Conservation (phyloP, 495 filamentous ascomycete species). For the Penicillium cataractarum region DNA sequence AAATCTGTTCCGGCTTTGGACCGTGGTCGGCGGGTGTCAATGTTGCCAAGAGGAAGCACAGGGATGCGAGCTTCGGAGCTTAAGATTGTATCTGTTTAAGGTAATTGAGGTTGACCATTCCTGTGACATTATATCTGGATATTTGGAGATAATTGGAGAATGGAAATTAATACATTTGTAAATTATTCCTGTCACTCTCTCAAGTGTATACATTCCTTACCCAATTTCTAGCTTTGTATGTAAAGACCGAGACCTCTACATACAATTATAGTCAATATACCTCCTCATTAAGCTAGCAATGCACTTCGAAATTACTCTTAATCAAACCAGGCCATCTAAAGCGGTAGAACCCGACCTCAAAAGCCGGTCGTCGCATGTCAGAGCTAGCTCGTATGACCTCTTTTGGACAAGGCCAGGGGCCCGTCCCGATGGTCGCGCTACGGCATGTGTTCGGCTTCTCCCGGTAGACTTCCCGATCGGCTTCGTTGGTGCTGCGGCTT, state of each 20-base stretch:
- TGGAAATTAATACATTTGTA: not conserved
- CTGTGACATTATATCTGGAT: not conserved
- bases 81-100: not conserved
- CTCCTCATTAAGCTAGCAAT: not conserved
- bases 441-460: conserved; percentile 20
- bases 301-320: not conserved
- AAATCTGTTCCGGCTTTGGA: conserved; percentile 22
- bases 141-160: not conserved
- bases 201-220: too few species aligned
- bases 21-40: not conserved
- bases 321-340: not conserved
- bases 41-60: not conserved
- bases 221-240: too few species aligned
- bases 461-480: conserved; percentile 18
- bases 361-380: conserved; percentile 9
- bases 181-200: not conserved
- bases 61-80: too few species aligned
- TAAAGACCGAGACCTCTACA: too few species aligned
- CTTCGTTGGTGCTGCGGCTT: conserved; percentile 14
- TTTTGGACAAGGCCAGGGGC: not conserved
- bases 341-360: not conserved
- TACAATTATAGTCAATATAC: too few species aligned
- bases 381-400: not conserved
- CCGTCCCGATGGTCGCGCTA: conserved; percentile 6
- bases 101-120: not conserved